Evolutionary conservation across 2,329 filamentous ascomycete species (phyloP), one percentile per base, ranked within the genome.

Genomic region (Beauveria sp.): DNA sequence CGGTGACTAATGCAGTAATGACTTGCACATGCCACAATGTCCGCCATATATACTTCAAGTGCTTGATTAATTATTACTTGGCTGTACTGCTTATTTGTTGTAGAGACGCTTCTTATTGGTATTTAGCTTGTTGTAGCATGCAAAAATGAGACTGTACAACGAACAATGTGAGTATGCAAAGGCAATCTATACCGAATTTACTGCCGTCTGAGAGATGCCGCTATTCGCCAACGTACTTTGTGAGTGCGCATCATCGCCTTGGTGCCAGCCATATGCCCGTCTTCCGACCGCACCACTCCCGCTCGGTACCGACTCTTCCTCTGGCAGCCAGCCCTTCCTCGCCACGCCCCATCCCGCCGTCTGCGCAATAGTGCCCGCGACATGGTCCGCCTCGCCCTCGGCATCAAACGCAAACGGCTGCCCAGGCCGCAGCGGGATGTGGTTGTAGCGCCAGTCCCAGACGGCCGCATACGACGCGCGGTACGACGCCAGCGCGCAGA

Each of bases 401-500:
- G 34, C 37, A 10, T 55, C 63, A 50, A 70, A 69, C 18, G 66
- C 55, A 50, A 78, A 79, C 1, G 72, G 67, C 28, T 69, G 67
- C 3, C 64, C 67, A 30, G 74, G 70, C 63, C 72, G 72, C 55
- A 91, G 77, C 1, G 87, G 86, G 28, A 91, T 83, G 68, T 91
- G 88, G 61, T 85, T 85, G 65, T 74, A 86, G 12, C 86, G 76
- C 79, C 84, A 89, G 70, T 91, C 85, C 82, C 86, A 90, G 30
- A 90, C 75, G 2, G 81, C 79, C 0, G 86, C 85, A 65, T 88
- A 91, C 1, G 84, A 80, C 76, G 85, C 84, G 26, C 88, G 77
- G 70, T 89, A 91, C 0, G 81, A 73, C 2, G 79, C 81, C 63
- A 89, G 79, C 0, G 87, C 86, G 71, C 86, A 82, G 47, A 82